These are phyloP conservation scores for Coleophoma eucalyptorum DNA, from an alignment of 2,329 filamentous ascomycete genomes.

Conservation along the genomic window DNA sequence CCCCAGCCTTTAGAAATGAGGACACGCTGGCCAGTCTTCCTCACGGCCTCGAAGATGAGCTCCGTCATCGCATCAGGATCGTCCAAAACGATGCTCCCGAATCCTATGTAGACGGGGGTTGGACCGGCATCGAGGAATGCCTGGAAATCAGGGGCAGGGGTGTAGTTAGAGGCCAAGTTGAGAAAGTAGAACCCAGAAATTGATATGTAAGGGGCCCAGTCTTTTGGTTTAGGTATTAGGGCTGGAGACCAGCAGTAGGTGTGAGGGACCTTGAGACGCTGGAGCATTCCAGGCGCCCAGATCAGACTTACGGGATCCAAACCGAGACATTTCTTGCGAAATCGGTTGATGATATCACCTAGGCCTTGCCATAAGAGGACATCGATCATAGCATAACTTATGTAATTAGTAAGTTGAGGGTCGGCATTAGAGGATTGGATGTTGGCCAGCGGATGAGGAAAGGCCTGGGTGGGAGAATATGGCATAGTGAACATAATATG, in stretches of 20 bases:
- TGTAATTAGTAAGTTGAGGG: slow-evolving; percentile 56
- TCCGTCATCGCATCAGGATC: slow-evolving; percentile 65
- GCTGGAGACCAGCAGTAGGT: slow-evolving; percentile 29
- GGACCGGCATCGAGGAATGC: slow-evolving; percentile 64
- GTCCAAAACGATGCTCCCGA: slow-evolving; percentile 75
- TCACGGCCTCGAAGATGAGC: slow-evolving; percentile 65
- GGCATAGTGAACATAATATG: slow-evolving; percentile 77
- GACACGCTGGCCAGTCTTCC: slow-evolving; percentile 61
- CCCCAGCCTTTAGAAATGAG: slow-evolving; percentile 85
- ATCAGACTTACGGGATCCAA: slow-evolving; percentile 72
- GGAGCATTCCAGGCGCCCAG: slow-evolving; percentile 74
- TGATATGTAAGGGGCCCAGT: slow-evolving; percentile 67
- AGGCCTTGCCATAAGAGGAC: slow-evolving; percentile 71
- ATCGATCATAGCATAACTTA: slow-evolving; percentile 63
- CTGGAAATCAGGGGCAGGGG: slow-evolving; percentile 57
- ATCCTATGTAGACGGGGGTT: slow-evolving; percentile 74
- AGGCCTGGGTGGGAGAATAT: slow-evolving; percentile 63
- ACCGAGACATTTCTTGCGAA: slow-evolving; percentile 67
- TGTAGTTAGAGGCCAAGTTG: slow-evolving; percentile 58
- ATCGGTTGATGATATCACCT: slow-evolving; percentile 83
- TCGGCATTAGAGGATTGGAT: slow-evolving; percentile 59
- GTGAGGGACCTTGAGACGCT: slow-evolving; percentile 61
- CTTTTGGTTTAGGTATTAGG: slow-evolving; percentile 67
- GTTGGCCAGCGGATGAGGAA: slow-evolving; percentile 64
- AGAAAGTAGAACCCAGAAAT: slow-evolving; percentile 74